A percentile compares a stretch with the other conserved stretches of the same genome.
Conservation (phyloP, 495 filamentous ascomycete genomes). For the Terfezia boudieri region DNA sequence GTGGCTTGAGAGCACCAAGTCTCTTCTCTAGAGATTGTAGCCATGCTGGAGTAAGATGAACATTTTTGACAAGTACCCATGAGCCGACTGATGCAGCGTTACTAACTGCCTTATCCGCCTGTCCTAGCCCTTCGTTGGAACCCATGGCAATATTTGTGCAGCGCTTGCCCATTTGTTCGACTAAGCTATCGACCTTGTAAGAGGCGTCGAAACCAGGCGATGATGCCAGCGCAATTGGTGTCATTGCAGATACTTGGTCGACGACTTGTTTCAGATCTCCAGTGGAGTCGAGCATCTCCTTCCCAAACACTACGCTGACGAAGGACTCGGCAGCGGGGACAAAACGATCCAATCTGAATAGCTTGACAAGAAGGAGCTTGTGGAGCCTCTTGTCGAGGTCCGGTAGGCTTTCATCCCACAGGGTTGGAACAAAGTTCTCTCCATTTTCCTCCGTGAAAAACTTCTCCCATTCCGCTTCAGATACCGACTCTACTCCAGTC, state of each 20-base stretch:
- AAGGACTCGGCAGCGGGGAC: slow-evolving; percentile 81
- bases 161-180: slow-evolving; percentile 53
- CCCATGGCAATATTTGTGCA: slow-evolving; percentile 99
- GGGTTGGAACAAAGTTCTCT: slow-evolving; percentile 59
- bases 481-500: slow-evolving; percentile 37
- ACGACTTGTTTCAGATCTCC: slow-evolving; percentile 73
- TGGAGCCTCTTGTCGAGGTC: slow-evolving; percentile 55
- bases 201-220: slow-evolving; percentile 94
- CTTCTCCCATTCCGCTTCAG: slow-evolving; percentile 45
- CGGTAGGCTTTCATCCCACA: slow-evolving; percentile 45
- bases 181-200: slow-evolving; percentile 92
- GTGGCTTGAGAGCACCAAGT: slow-evolving; percentile 82
- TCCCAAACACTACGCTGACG: slow-evolving; percentile 72
- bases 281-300: slow-evolving; percentile 51
- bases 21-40: slow-evolving; percentile 92
- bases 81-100: slow-evolving; percentile 79
- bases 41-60: slow-evolving; percentile 89
- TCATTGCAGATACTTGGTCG: slow-evolving; percentile 57
- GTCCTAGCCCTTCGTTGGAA: slow-evolving; percentile 77
- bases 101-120: slow-evolving; percentile 83
- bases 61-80: slow-evolving; percentile 98
- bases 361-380: slow-evolving; percentile 69
- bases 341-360: slow-evolving; percentile 87
- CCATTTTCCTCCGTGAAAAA: slow-evolving; percentile 74
- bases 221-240: slow-evolving; percentile 76